Base-by-base conservation (phyloP, 768 basidiomycete species). In the Dentipellis fragilis region DNA sequence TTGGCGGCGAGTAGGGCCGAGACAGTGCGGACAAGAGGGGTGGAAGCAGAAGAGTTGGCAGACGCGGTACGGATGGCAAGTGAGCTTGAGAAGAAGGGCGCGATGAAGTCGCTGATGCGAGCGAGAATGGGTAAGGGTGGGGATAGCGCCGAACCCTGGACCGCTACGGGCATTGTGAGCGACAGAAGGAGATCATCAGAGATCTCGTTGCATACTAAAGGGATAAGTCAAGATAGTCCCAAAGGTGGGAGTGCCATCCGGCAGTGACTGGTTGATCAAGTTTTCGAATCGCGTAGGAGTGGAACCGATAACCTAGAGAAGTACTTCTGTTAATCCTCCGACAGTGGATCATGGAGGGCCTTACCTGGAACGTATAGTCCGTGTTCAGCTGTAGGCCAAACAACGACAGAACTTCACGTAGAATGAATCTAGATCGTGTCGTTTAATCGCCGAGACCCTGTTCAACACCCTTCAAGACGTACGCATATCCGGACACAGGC, bases 141-240 rank as follows among this genome's bases (percentile, higher is more conserved):
- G 21, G 45, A 29, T 16, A 38, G 21, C 23, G 54, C 45, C 6
- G 54, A 49, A 5, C 22, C 54, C 12, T 50, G 36, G 10, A 34
- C 46, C 22, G 54, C 54, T 48, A 1, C 9, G 22, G 16, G 16
- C 4, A 19, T 29, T 19, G 42, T 7, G 42, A 19, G 42, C n/a
- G 17, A 19, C 29, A 29, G 17, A 19, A 8, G 42, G 8, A 19
- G 16, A 45, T 19, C 8, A 16, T 7, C 8, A 2, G 38, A 19
- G 42, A 22, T 1, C 36, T 12, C 38, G 36, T 2, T 12, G 19
- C 52, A 21, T 19, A 54, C 52, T 54, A 36, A 55, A 55, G 9
- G 54, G 54, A 23, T 48, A 55, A 29, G 54, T 55, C 14, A 55
- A 29, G 46, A 55, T 55, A 8, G 54, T 55, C 7, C 46, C 54